Conservation (phyloP, 73 alveolate genomes). For the Paramecium biaurelia region DNA sequence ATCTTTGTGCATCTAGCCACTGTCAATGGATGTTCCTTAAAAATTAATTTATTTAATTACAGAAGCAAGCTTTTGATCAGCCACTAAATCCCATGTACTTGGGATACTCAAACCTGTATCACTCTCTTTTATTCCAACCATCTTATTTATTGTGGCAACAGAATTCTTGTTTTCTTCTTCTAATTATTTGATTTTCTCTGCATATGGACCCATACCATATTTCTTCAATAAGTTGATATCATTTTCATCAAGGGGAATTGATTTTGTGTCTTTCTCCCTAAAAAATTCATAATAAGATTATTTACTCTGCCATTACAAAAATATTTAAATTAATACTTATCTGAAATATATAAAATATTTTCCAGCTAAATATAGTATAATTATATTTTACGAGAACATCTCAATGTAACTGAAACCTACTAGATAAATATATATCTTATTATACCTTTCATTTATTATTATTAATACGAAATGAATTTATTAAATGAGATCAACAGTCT, state of each 20-base stretch:
- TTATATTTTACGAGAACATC: background rate
- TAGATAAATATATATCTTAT: background rate
- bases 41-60: slow-evolving; percentile 56
- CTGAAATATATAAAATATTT: background rate
- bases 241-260: slow-evolving; percentile 78
- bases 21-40: slow-evolving; percentile 47
- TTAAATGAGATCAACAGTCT: background rate
- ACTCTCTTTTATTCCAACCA: slow-evolving; percentile 93
- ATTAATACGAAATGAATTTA: background rate
- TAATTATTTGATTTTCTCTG: slow-evolving; percentile 76
- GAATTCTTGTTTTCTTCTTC: slow-evolving; percentile 89
- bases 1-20: slow-evolving; percentile 62
- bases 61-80: slow-evolving; percentile 56
- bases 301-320: background rate
- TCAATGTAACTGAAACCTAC: background rate
- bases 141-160: slow-evolving; percentile 80
- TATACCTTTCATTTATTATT: background rate
- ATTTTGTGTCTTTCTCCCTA: background rate
- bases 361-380: background rate
- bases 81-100: slow-evolving; percentile 83
- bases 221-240: slow-evolving; percentile 88
- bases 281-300: background rate
- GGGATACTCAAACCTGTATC: slow-evolving; percentile 96
- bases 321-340: slow-evolving; percentile 16
- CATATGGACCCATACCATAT: slow-evolving; percentile 98